Evolutionary conservation across 768 basidiomycete species (phyloP), one percentile per base, ranked within the genome.

Genomic region (Obba rivulosa): DNA sequence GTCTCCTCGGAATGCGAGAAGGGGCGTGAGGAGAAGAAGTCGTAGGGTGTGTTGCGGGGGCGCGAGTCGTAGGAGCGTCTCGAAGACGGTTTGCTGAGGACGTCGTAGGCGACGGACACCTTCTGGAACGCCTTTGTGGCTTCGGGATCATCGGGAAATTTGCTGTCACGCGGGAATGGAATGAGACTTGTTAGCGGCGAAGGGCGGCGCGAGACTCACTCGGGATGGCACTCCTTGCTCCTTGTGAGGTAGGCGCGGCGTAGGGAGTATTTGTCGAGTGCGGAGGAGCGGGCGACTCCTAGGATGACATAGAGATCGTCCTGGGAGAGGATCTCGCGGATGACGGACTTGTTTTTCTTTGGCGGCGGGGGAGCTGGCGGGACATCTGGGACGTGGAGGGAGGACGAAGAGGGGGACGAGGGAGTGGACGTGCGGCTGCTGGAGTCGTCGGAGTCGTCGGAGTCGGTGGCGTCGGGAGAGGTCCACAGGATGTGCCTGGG

Each of bases 71-170:
- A 93, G 28, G 76, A 54, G 13, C 80, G 77, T 54, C 80, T 77
- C 4, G 82, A 77, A 13, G 79, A 70, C 1, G 91, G 85, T 45
- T 83, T 81, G 57, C 83, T 85, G 49, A 92, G 80, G 8, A 88
- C 79, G 54, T 86, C 77, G 57, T 92, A 92, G 1, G 91, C 90
- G 14, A 89, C 79, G 4, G 87, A 84, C 3, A 93, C 84, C 57
- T 85, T 87, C 61, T 93, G 91, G 62, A 93, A 93, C 1, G 91
- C 91, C 17, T 78, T 71, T 0, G 91, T 93, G 16, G 91, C 85
- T 40, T 83, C 76, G 4, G 84, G 80, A 58, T 84, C 81, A 54
- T 78, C 63, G 2, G 87, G 87, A 54, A 87, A 92, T 70, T 92
- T 92, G 62, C 91, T 92, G 47, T n/a, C n/a, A n/a, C 10, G 2